These are phyloP conservation scores for Moniliella sp. DNA, from an alignment of 1,284 basidiomycete species.

Conservation along the genomic window DNA sequence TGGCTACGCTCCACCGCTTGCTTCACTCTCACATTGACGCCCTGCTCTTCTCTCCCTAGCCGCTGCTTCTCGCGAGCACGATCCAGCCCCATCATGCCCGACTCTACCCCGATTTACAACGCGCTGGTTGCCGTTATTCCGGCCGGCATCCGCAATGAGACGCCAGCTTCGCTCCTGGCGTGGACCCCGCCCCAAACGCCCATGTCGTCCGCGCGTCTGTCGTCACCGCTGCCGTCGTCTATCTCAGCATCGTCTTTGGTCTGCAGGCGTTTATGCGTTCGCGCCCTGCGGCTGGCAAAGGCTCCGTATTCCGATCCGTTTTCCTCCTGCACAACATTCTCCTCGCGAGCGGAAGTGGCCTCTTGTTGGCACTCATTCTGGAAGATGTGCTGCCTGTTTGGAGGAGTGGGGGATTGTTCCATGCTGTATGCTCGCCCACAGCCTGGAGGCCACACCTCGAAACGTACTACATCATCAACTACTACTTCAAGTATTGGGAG, in stretches of 20 bases:
- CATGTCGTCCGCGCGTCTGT: conserved; percentile 14
- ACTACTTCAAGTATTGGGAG: conserved; percentile 43
- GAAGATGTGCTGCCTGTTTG: conserved; percentile 41
- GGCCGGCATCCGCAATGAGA: too few species aligned
- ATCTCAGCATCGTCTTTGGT: conserved; percentile 72
- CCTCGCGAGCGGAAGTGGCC: conserved; percentile 56
- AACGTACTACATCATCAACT: conserved; percentile 86
- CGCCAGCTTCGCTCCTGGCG: too few species aligned
- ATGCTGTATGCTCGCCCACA: conserved; percentile 52
- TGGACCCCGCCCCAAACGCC: conserved; percentile 21
- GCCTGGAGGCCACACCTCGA: conserved; percentile 49
- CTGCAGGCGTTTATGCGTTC: conserved; percentile 58
- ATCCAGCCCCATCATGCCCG: too few species aligned
- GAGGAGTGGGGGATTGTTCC: conserved; percentile 21
- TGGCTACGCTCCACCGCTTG: too few species aligned
- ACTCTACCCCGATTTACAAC: too few species aligned
- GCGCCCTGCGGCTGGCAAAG: conserved; percentile 58
- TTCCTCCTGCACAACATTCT: conserved; percentile 84
- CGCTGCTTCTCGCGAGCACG: too few species aligned
- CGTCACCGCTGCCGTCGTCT: conserved; percentile 44
- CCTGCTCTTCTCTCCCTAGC: too few species aligned
- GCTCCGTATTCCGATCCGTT: conserved; percentile 42
- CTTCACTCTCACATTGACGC: too few species aligned
- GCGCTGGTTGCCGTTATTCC: too few species aligned
- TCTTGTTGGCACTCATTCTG: conserved; percentile 63